Evolutionary conservation across 2,329 filamentous ascomycete species (phyloP).

Genomic region (Acarospora socialis): DNA sequence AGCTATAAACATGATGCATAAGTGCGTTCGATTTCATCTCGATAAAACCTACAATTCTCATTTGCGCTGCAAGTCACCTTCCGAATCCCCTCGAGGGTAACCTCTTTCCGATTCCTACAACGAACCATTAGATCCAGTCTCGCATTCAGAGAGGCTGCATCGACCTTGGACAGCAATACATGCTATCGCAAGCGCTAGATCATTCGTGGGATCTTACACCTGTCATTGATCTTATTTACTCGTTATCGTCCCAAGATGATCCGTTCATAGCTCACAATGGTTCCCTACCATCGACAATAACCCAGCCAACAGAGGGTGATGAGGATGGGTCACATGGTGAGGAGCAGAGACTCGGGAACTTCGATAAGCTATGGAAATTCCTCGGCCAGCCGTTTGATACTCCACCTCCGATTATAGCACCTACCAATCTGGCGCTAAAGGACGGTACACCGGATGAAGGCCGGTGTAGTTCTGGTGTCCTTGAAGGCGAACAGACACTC

Average conservation of each 20-base stretch:
- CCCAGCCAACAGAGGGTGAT: slow-evolving; percentile 3
- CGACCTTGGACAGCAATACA: slow-evolving; percentile 7
- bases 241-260: slow-evolving; percentile 16
- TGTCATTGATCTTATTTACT: slow-evolving; percentile 30
- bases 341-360: slow-evolving; percentile 27
- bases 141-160: slow-evolving; percentile 9
- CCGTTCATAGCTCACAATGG: neutral
- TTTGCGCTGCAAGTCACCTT: too few relatives aligned
- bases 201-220: slow-evolving; percentile 31
- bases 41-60: too few relatives aligned
- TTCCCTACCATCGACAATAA: neutral
- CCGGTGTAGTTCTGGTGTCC: neutral
- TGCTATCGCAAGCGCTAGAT: slow-evolving; percentile 4
- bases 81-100: too few relatives aligned
- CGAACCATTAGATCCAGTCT: neutral
- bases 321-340: slow-evolving; percentile 3
- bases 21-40: too few relatives aligned
- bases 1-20: too few relatives aligned
- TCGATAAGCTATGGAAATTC: slow-evolving; percentile 28
- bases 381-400: slow-evolving; percentile 17
- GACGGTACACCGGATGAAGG: neutral
- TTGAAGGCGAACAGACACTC: slow-evolving; percentile 12
- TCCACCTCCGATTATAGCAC: slow-evolving; percentile 8
- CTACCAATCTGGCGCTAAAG: slow-evolving; percentile 4
- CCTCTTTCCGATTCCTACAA: too few relatives aligned